A percentile compares a stretch with the other conserved stretches of the same genome.
Evolutionary conservation across 2,329 filamentous ascomycete genomes (phyloP).

Genomic region (Raffaelea deltoideospora): DNA sequence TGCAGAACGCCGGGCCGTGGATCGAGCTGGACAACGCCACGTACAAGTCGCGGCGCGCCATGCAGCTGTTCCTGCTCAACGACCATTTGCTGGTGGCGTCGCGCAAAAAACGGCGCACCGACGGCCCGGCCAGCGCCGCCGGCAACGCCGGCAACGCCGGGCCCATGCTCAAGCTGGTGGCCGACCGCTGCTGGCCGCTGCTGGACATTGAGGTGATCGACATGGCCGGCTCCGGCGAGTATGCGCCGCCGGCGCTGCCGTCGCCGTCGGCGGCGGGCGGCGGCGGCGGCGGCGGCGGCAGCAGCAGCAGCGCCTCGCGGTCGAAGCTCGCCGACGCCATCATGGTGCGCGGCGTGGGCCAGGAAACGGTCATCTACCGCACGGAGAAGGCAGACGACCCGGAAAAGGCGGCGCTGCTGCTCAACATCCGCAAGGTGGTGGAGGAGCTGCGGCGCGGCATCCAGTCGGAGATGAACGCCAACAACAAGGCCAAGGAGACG

Average conservation of each 20-base stretch:
- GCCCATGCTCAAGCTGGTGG: slow-evolving; percentile 62
- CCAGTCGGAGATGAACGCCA: slow-evolving; percentile 75
- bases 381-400: slow-evolving; percentile 67
- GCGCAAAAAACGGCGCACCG: slow-evolving; percentile 79
- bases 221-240: slow-evolving; percentile 53
- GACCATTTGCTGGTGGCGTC: slow-evolving; percentile 87
- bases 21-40: slow-evolving; percentile 95
- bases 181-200: slow-evolving; percentile 86
- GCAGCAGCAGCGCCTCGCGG: slow-evolving; percentile 17
- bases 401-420: slow-evolving; percentile 67
- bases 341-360: slow-evolving; percentile 71
- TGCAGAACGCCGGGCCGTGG: slow-evolving; percentile 87
- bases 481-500: slow-evolving; percentile 68
- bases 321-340: slow-evolving; percentile 71
- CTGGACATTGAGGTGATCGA: slow-evolving; percentile 89
- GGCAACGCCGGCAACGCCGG: slow-evolving; percentile 29
- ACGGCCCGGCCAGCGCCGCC: slow-evolving; percentile 40
- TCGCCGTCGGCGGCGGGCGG: slow-evolving; percentile 21
- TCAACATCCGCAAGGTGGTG: slow-evolving; percentile 82
- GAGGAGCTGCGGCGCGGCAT: slow-evolving; percentile 80
- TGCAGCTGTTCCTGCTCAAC: slow-evolving; percentile 86
- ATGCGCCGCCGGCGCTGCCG: neutral
- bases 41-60: slow-evolving; percentile 79
- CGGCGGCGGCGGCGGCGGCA: slow-evolving; percentile 11
- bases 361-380: slow-evolving; percentile 87